Conservation (phyloP, 768 basidiomycete species). For the Coprinopsis cinerea region DNA sequence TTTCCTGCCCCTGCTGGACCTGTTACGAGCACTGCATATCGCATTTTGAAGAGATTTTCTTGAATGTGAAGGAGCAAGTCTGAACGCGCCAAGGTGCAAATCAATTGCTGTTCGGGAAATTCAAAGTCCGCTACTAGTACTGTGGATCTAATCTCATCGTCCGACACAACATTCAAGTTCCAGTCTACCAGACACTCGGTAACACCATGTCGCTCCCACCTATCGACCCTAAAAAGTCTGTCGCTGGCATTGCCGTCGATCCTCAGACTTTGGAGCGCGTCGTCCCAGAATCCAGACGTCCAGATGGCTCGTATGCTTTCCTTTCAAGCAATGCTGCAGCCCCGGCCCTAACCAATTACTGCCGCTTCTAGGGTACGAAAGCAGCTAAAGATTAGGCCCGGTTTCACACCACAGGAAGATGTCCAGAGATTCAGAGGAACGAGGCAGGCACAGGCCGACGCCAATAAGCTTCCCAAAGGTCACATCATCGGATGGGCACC, state of each 20-base stretch:
- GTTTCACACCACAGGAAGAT: conserved; percentile 94
- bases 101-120: conserved; percentile 9
- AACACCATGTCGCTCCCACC: conserved; percentile 71
- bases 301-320: conserved; percentile 77
- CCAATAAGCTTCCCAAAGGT: conserved; percentile 61
- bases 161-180: neutral
- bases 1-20: conserved; percentile 99
- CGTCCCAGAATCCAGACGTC: conserved; percentile 75
- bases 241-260: conserved; percentile 78
- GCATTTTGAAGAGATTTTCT: conserved; percentile 45
- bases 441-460: conserved; percentile 68
- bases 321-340: conserved; percentile 10
- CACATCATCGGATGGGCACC: conserved; percentile 79
- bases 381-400: conserved; percentile 83
- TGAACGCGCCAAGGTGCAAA: neutral
- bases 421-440: conserved; percentile 79
- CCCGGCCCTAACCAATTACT: conserved; percentile 12
- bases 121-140: conserved; percentile 28
- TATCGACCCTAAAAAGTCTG: conserved; percentile 61
- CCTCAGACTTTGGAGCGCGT: conserved; percentile 84
- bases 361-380: conserved; percentile 61
- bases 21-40: conserved; percentile 82
- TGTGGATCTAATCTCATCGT: conserved; percentile 7
- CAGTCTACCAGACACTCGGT: neutral
- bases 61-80: neutral